These are phyloP conservation scores for Vickermania ingenoplastis DNA, from an alignment of 208 protist genomes.

Conservation along the genomic window DNA sequence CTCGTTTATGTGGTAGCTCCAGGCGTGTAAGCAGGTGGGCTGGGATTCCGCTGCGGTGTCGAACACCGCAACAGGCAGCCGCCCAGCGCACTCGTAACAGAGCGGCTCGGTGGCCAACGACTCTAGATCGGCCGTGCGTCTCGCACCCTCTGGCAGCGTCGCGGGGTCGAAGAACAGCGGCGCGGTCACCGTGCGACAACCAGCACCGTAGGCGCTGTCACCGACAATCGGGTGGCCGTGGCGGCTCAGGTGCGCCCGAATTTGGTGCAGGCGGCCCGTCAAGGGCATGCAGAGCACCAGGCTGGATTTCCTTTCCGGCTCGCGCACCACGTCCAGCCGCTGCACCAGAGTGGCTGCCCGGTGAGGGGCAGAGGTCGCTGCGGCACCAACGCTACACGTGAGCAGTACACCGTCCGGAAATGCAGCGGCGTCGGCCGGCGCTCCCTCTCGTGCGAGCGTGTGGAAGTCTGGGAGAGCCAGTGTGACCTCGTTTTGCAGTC, in stretches of 20 bases:
- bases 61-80: conserved; percentile 38
- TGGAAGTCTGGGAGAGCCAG: not conserved
- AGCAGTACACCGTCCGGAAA: not conserved
- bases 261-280: conserved; percentile 88
- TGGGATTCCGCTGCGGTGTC: conserved; percentile 16
- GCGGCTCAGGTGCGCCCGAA: conserved; percentile 71
- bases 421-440: not conserved
- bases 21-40: conserved; percentile 61
- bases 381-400: not conserved
- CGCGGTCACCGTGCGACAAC: not conserved
- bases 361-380: no score
- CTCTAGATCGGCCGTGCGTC: not conserved
- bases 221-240: conserved; percentile 79
- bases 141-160: not conserved
- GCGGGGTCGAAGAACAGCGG: conserved; percentile 2
- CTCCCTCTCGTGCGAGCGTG: not conserved
- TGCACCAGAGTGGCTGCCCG: conserved; percentile 31
- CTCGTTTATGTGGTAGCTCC: conserved; percentile 41
- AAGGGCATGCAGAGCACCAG: conserved; percentile 82
- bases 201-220: conserved; percentile 21
- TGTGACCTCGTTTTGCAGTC: not conserved
- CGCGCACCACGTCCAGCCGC: conserved; percentile 2
- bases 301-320: conserved; percentile 7
- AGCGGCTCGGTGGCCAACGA: conserved; percentile 16
- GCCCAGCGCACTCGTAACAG: conserved; percentile 64